Evolutionary conservation across 768 basidiomycete species (phyloP).

Genomic region (Boletus sp.): DNA sequence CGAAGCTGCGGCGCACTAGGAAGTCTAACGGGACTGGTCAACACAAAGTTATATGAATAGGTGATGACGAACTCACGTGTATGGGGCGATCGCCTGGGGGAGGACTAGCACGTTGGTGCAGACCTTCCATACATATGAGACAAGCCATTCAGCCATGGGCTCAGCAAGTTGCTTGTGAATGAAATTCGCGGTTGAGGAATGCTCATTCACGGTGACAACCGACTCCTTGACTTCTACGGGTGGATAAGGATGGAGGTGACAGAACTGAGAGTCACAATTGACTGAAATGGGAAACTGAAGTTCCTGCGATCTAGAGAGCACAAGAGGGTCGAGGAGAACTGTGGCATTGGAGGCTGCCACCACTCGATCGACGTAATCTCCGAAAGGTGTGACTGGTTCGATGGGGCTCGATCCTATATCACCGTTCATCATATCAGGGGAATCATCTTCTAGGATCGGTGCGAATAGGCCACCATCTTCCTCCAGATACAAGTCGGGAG

Average conservation of each 20-base stretch:
- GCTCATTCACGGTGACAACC: slow-evolving; percentile 42
- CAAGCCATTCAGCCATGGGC: slow-evolving; percentile 77
- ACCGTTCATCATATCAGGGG: slow-evolving; percentile 51
- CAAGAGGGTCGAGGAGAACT: slow-evolving; percentile 24
- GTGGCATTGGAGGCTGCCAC: slow-evolving; percentile 45
- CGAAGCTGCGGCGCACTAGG: slow-evolving; percentile 31
- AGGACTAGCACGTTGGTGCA: slow-evolving; percentile 72
- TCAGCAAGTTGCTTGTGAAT: slow-evolving; percentile 73
- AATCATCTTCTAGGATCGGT: slow-evolving; percentile 64
- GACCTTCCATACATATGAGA: slow-evolving; percentile 78
- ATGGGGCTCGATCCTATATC: slow-evolving; percentile 66
- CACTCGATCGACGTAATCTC: slow-evolving; percentile 71
- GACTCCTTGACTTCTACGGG: slow-evolving; percentile 18
- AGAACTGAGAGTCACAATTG: slow-evolving; percentile 27
- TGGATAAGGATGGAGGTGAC: slow-evolving; percentile 17
- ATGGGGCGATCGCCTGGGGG: slow-evolving; percentile 49
- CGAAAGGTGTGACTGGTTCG: slow-evolving; percentile 75
- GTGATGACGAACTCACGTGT: slow-evolving; percentile 46
- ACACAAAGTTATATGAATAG: not conserved
- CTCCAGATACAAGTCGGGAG: slow-evolving; percentile 20
- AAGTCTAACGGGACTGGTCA: slow-evolving; percentile 21
- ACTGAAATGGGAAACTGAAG: slow-evolving; percentile 22
- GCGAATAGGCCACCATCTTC: slow-evolving; percentile 46
- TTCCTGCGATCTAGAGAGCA: slow-evolving; percentile 16
- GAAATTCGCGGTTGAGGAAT: slow-evolving; percentile 37